These are phyloP conservation scores for Cryphonectria carpinicola DNA, from an alignment of 2,329 filamentous ascomycete species.

Conservation along the genomic window DNA sequence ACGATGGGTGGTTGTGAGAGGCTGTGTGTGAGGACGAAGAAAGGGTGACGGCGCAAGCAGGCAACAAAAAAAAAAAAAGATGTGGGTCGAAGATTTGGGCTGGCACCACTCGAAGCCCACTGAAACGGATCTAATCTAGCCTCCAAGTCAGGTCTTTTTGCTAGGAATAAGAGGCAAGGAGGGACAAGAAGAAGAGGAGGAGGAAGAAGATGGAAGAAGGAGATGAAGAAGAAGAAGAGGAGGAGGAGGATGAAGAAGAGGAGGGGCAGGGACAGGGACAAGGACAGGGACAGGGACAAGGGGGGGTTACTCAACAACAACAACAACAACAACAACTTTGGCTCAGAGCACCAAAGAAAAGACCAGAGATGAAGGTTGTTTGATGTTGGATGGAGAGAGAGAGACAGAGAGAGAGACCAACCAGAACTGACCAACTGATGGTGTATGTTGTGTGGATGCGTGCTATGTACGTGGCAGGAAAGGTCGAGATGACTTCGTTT, in stretches of 20 bases:
- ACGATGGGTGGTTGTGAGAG: slow-evolving; percentile 16
- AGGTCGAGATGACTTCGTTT: not conserved
- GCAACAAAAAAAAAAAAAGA: slow-evolving; percentile 10
- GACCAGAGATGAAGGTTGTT: not conserved
- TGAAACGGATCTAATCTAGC: slow-evolving; percentile 4
- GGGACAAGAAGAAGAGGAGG: not conserved
- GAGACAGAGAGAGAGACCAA: not conserved
- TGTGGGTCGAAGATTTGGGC: slow-evolving; percentile 17
- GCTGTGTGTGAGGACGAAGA: slow-evolving; percentile 3
- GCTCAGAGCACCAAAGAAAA: not conserved
- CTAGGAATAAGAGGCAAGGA: not conserved
- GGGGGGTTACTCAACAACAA: not conserved
- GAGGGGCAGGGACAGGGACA: too few relatives aligned
- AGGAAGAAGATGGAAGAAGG: not conserved
- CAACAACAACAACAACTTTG: not conserved
- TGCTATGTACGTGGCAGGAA: not conserved
- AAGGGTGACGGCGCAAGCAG: not conserved
- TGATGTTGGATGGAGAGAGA: not conserved
- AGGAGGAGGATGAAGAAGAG: not conserved
- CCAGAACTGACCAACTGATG: not conserved
- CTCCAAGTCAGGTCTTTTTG: not conserved
- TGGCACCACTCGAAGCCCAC: slow-evolving; percentile 10
- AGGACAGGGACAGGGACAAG: too few relatives aligned
- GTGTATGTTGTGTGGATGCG: not conserved
- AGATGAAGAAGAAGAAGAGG: too few relatives aligned